A percentile compares a stretch with the other conserved stretches of the same genome.
Evolutionary conservation across 179 eudicot genomes (phyloP).

Genomic region (Drosera spatulata): DNA sequence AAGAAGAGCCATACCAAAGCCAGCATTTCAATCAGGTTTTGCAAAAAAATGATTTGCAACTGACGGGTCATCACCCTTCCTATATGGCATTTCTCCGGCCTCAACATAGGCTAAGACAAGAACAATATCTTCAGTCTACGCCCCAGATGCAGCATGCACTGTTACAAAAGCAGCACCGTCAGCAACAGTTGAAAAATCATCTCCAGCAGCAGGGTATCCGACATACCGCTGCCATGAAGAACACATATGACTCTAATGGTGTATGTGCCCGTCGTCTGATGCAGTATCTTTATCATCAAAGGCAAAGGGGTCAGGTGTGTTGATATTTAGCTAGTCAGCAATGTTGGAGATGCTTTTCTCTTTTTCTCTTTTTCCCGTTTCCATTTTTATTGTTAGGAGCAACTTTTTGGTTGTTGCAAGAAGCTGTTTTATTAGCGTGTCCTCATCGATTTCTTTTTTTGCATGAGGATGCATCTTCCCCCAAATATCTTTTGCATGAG

Average conservation of each 20-base stretch:
- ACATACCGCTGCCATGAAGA: constrained; percentile 42
- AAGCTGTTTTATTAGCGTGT: no score
- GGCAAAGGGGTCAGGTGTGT: constrained; percentile 81
- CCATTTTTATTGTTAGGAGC: not conserved
- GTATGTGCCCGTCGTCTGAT: constrained; percentile 81
- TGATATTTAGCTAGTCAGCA: not conserved
- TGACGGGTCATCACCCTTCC: constrained; percentile 62
- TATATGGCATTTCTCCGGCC: constrained; percentile 73
- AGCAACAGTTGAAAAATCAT: constrained; percentile 61
- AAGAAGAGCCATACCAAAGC: constrained; percentile 66
- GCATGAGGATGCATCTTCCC: no score
- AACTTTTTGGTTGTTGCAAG: no score
- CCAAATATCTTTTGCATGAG: no score
- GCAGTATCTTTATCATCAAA: constrained; percentile 86
- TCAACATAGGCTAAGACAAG: constrained; percentile 70
- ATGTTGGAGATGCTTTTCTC: not conserved
- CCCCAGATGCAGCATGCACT: constrained; percentile 70
- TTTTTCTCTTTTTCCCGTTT: not conserved
- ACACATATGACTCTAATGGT: constrained; percentile 67
- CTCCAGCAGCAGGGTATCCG: constrained; percentile 62
- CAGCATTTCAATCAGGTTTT: constrained; percentile 63
- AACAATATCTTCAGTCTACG: constrained; percentile 72
- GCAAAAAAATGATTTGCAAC: constrained; percentile 76
- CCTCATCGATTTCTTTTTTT: no score
- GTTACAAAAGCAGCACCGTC: constrained; percentile 39